These are phyloP conservation scores for Gynandropsis gynandra DNA, from an alignment of 345 rosid genomes.

Conservation along the genomic window DNA sequence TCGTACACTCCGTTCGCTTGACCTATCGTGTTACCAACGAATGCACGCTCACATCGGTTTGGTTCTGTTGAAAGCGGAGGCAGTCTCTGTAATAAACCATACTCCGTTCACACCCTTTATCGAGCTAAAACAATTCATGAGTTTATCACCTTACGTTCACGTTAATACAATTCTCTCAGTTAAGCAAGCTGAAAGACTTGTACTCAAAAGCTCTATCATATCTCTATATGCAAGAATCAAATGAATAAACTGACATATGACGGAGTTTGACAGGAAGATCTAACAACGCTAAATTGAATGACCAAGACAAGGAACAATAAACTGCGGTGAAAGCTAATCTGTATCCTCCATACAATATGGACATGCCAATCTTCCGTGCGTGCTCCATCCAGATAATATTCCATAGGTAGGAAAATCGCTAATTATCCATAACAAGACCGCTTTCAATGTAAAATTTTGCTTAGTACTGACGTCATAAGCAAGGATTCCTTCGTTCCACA, in stretches of 20 bases:
- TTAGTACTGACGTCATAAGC: no score
- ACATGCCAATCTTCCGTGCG: no score
- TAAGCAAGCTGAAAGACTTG: neutral
- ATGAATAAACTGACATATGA: neutral
- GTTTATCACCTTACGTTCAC: neutral
- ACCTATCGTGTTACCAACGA: slow-evolving; percentile 88
- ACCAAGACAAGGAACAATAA: neutral
- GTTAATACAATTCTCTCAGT: no score
- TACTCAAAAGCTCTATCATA: neutral
- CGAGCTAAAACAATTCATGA: neutral
- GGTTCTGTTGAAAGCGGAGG: slow-evolving; percentile 93
- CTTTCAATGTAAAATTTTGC: no score
- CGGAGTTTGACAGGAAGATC: neutral
- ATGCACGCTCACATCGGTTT: slow-evolving; percentile 79
- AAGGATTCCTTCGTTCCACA: no score
- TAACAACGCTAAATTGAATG: neutral
- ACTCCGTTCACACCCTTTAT: neutral
- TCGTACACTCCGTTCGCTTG: slow-evolving; percentile 98
- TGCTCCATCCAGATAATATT: no score
- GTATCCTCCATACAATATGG: no score
- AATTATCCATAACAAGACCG: no score
- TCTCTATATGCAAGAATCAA: neutral
- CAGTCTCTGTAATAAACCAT: slow-evolving; percentile 55
- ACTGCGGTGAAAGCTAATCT: no score
- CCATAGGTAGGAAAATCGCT: no score